Base-by-base conservation (phyloP, 257 asterid genomes). In the Jacaranda copaia region DNA sequence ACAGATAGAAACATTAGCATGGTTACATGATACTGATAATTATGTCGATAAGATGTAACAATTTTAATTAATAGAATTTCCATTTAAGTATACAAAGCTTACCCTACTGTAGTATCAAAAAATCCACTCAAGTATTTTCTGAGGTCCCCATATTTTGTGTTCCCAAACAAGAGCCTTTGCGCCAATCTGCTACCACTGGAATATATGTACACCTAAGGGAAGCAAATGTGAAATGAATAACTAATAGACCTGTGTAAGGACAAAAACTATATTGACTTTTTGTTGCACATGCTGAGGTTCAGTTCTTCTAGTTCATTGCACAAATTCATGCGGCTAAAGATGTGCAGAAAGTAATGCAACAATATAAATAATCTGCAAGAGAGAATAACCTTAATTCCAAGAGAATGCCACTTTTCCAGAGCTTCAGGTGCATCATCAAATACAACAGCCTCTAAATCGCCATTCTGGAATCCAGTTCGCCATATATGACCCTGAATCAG, bases 161-260 rank as follows among this genome's bases (percentile, higher is more conserved):
- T 82, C 46, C 99, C 96, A 73, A 96, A 96, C 81, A 96, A 67
- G 83, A 93, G 98, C 84, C 92, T 91, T 80, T 96, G 99, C 12
- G 98, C 98, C 85, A 93, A 85, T 83, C 98, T 87, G 87, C 99
- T 96, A 48, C 98, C 98, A 19, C 99, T 93, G 53, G 98, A 93
- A 83, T 93, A 96, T 83, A 96, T 91, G 82, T 93, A 96, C 60
- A 91, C 97, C 98, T 92, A 81, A 11, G 35, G 69, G 56, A 52
- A 66, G 63, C 79, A 70, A 72, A 19, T 35, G 53, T 7, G 60
- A 65, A 67, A 75, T 8, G 61, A 51, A 66, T 1, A 48, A 39
- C 51, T 39, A 7, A n/a, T 16, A 52, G 11, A 70, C 42, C 63
- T 3, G 15, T 18, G n/a, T 12, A 52, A 10, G 48, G 55, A 68